phyloP scores from a whole-genome alignment of 306 rosid species.

The Sphenostylis stenocarpa region DNA sequence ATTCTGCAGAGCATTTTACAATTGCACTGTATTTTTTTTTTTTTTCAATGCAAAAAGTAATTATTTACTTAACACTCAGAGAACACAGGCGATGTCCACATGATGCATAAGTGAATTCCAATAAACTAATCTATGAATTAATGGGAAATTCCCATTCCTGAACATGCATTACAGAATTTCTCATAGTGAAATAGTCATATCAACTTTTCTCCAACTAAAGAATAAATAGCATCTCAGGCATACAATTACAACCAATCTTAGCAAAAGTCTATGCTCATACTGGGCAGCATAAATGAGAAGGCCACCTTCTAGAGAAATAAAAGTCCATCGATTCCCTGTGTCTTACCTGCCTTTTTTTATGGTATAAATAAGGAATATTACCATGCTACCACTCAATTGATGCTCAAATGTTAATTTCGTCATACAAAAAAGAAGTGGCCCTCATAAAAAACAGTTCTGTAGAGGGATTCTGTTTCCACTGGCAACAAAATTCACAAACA shows the following conservation, averaged over 20 bases:
- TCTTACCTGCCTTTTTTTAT: slow-evolving; percentile 17
- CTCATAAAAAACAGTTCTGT: slow-evolving; percentile 10
- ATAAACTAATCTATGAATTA: slow-evolving; percentile 3
- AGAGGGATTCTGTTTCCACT: slow-evolving; percentile 46
- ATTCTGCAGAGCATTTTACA: slow-evolving; percentile 9
- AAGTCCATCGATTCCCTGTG: slow-evolving; percentile 24
- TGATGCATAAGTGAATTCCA: slow-evolving; percentile 9
- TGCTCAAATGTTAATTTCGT: slow-evolving; percentile 35
- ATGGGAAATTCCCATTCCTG: slow-evolving; percentile 10
- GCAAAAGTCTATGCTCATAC: slow-evolving; percentile 14
- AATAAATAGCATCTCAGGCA: slow-evolving; percentile 23
- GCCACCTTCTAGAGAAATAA: slow-evolving; percentile 17
- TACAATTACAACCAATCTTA: slow-evolving; percentile 17
- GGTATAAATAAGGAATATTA: slow-evolving; percentile 39
- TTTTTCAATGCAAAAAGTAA: no score
- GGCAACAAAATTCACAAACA: slow-evolving; percentile 26
- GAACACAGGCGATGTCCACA: no score
- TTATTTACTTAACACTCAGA: no score
- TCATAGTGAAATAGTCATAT: slow-evolving; percentile 26
- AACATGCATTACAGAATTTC: slow-evolving; percentile 12
- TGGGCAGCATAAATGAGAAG: slow-evolving; percentile 15
- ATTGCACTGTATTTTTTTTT: background rate
- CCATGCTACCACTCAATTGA: slow-evolving; percentile 40
- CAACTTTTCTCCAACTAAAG: slow-evolving; percentile 19
- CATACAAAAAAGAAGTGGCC: slow-evolving; percentile 36